A percentile compares a stretch with the other conserved stretches of the same genome.
Evolutionary conservation across 2,329 filamentous ascomycete species (phyloP).

Genomic region (Huntiella bhutanensis): DNA sequence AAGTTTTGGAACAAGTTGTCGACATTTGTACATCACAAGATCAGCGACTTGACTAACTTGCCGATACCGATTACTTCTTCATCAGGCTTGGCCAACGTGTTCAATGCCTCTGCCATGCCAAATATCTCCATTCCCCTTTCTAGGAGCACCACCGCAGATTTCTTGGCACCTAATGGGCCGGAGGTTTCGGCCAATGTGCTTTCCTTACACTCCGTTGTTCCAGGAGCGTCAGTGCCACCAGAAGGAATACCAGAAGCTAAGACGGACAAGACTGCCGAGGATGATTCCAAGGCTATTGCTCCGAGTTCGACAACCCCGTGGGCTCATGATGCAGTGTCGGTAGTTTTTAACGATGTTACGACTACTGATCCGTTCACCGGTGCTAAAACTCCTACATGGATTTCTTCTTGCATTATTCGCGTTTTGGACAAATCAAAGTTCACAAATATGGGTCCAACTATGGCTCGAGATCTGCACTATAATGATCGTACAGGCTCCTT

Average conservation of each 20-base stretch:
- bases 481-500: conserved; percentile 41
- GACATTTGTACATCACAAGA: conserved; percentile 20
- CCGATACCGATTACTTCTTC: conserved; percentile 10
- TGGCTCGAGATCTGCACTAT: conserved; percentile 45
- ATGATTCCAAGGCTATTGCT: background rate
- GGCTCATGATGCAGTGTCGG: conserved; percentile 39
- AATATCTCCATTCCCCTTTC: conserved; percentile 19
- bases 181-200: conserved; percentile 22
- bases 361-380: conserved; percentile 7
- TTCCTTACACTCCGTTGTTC: conserved; percentile 28
- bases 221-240: conserved; percentile 12
- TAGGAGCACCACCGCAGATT: conserved; percentile 25
- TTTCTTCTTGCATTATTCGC: conserved; percentile 34
- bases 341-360: conserved; percentile 34
- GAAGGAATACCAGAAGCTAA: background rate
- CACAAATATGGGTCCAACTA: conserved; percentile 30
- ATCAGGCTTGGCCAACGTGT: too few relatives aligned
- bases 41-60: conserved; percentile 21
- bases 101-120: too few relatives aligned
- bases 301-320: conserved; percentile 21
- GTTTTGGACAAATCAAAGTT: conserved; percentile 36
- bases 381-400: conserved; percentile 18
- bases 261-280: background rate
- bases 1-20: conserved; percentile 34
- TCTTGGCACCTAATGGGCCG: conserved; percentile 19